Conservation (phyloP, 1,139 yeast genomes). For the Groenewaldozyma sp. region DNA sequence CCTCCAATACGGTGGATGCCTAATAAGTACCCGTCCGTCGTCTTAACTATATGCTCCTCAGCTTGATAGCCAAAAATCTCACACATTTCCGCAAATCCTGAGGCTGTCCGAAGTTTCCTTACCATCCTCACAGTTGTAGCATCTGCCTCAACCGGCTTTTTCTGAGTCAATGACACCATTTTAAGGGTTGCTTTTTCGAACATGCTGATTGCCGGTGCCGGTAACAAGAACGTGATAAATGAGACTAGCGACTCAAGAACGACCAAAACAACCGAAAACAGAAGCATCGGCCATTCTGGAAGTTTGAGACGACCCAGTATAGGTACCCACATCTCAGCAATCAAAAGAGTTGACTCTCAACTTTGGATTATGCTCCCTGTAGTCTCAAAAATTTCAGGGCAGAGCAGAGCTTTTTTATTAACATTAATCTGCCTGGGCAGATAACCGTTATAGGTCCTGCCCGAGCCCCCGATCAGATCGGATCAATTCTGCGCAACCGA, state of each 20-base stretch:
- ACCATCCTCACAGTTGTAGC: slow-evolving; percentile 19
- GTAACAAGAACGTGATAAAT: slow-evolving; percentile 26
- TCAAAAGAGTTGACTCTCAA: too few species aligned
- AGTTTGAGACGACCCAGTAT: slow-evolving; percentile 23
- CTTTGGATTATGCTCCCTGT: too few species aligned
- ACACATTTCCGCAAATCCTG: slow-evolving; percentile 58
- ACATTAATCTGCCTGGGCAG: too few species aligned
- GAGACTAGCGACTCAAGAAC: slow-evolving; percentile 25
- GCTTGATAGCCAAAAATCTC: slow-evolving; percentile 50
- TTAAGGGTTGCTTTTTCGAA: slow-evolving; percentile 17
- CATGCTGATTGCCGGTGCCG: slow-evolving; percentile 21
- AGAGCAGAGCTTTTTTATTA: too few species aligned
- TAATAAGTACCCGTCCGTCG: slow-evolving; percentile 45
- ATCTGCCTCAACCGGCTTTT: slow-evolving; percentile 12
- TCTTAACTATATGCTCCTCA: slow-evolving; percentile 64
- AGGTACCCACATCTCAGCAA: slow-evolving; percentile 23
- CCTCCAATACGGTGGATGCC: slow-evolving; percentile 44
- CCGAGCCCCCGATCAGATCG: too few species aligned
- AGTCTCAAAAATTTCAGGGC: too few species aligned
- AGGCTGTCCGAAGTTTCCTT: slow-evolving; percentile 20
- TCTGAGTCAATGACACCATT: slow-evolving; percentile 15
- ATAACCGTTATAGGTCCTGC: too few species aligned
- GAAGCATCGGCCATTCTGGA: slow-evolving; percentile 26
- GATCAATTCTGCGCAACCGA: too few species aligned
- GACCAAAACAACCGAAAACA: slow-evolving; percentile 27